Conservation (phyloP, 1,284 basidiomycete genomes). For the Ustilago tritici region DNA sequence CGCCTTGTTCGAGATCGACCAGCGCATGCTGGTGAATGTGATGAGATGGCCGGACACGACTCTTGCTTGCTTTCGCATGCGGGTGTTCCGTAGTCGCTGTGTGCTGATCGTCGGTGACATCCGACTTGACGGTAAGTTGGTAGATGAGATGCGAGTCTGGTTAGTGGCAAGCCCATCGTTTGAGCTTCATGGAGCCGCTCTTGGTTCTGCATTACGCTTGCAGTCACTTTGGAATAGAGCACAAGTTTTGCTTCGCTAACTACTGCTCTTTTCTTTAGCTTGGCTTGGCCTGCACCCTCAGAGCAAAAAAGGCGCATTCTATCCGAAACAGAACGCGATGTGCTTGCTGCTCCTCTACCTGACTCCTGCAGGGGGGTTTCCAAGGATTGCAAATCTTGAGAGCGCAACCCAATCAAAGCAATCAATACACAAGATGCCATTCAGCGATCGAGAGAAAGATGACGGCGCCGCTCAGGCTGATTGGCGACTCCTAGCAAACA, state of each 20-base stretch:
- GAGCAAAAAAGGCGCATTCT: too few species aligned
- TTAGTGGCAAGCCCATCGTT: not conserved
- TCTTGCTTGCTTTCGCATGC: slow-evolving; percentile 6
- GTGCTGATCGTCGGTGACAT: not conserved
- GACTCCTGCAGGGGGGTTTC: slow-evolving; percentile 12
- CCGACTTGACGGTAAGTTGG: not conserved
- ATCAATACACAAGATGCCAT: not conserved
- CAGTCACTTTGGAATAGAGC: not conserved
- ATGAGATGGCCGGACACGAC: not conserved
- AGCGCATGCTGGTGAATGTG: not conserved
- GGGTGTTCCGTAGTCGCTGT: not conserved
- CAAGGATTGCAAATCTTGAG: slow-evolving; percentile 2
- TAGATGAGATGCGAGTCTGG: not conserved
- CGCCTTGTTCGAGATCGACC: not conserved
- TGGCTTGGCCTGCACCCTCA: not conserved
- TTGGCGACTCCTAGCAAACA: not conserved
- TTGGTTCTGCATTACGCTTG: slow-evolving; percentile 2
- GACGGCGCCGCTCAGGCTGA: not conserved
- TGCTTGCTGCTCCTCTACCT: not conserved
- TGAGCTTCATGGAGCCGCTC: not conserved
- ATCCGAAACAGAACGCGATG: not conserved
- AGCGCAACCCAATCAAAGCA: not conserved
- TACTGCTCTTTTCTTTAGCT: slow-evolving; percentile 3
- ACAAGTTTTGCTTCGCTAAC: not conserved
- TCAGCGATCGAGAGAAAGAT: not conserved